Conservation (phyloP, 495 filamentous ascomycete genomes). For the Sporormia fimetaria region DNA sequence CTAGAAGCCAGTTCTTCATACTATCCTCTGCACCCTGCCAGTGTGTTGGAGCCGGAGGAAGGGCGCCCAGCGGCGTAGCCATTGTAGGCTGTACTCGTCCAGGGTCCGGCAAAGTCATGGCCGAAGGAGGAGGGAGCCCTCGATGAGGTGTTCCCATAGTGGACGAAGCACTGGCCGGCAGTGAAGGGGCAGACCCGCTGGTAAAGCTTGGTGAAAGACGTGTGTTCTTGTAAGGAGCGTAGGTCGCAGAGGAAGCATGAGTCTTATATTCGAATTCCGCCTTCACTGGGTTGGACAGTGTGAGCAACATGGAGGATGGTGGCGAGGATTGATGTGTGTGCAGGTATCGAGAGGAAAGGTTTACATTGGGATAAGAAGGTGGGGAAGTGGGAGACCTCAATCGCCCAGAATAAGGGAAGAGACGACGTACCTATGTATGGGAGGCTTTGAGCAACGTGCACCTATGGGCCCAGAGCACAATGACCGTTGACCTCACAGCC, state of each 20-base stretch:
- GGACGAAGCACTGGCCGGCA: constrained; percentile 31
- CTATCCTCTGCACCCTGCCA: constrained; percentile 69
- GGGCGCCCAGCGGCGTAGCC: constrained; percentile 32
- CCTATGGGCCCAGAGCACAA: constrained; percentile 18
- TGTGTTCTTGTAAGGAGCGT: constrained; percentile 43
- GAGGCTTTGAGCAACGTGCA: constrained; percentile 23
- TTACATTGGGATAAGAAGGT: constrained; percentile 21
- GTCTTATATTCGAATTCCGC: constrained; percentile 52
- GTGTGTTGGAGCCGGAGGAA: constrained; percentile 59
- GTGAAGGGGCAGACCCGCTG: constrained; percentile 37
- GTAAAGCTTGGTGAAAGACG: constrained; percentile 50
- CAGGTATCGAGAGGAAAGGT: constrained; percentile 4
- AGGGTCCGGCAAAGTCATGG: constrained; percentile 49
- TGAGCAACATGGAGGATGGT: constrained; percentile 47
- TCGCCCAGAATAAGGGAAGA: constrained; percentile 17
- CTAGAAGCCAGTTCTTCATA: constrained; percentile 69
- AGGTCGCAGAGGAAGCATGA: constrained; percentile 55
- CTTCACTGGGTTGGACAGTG: constrained; percentile 50
- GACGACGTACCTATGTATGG: constrained; percentile 22
- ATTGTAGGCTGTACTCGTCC: constrained; percentile 19
- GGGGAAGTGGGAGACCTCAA: constrained; percentile 5
- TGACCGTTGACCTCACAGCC: constrained; percentile 22
- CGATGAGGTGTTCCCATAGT: constrained; percentile 64
- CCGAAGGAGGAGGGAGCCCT: constrained; percentile 61
- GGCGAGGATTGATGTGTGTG: not conserved